phyloP scores from a whole-genome alignment of 2,329 filamentous ascomycete species.

The Colletotrichum higginsianum region DNA sequence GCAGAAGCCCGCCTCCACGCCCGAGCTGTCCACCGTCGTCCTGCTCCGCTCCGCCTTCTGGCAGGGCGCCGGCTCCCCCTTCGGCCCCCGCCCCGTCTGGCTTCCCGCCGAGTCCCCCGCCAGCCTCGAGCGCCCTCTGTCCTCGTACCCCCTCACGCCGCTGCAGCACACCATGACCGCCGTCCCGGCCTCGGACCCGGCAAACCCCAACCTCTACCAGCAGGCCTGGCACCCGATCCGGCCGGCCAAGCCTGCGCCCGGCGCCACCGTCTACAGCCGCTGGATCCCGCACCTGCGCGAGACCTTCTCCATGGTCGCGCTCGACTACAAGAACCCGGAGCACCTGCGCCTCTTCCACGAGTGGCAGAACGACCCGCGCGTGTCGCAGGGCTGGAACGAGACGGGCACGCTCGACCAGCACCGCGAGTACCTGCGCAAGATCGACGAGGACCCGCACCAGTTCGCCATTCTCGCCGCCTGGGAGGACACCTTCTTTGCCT shows the following conservation, averaged over 20 bases:
- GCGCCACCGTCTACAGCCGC: slow-evolving; percentile 81
- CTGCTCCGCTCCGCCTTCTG: slow-evolving; percentile 73
- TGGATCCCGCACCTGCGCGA: slow-evolving; percentile 83
- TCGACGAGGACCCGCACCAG: slow-evolving; percentile 81
- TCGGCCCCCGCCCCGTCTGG: slow-evolving; percentile 76
- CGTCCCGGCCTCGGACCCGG: slow-evolving; percentile 56
- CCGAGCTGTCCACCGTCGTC: slow-evolving; percentile 55
- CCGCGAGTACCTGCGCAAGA: slow-evolving; percentile 76
- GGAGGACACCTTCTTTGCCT: slow-evolving; percentile 79
- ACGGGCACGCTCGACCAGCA: slow-evolving; percentile 83
- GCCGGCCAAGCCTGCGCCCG: slow-evolving; percentile 78
- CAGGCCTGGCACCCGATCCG: slow-evolving; percentile 80
- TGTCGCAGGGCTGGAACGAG: slow-evolving; percentile 85
- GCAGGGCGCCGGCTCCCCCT: slow-evolving; percentile 79
- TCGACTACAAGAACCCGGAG: slow-evolving; percentile 75
- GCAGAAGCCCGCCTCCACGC: slow-evolving; percentile 48
- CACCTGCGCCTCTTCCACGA: slow-evolving; percentile 81
- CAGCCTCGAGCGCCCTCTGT: slow-evolving; percentile 55
- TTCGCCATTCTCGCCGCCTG: slow-evolving; percentile 80
- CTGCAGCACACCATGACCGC: slow-evolving; percentile 62
- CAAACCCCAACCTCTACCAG: slow-evolving; percentile 57
- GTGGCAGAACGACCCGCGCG: slow-evolving; percentile 89
- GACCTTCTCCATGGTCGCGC: slow-evolving; percentile 82
- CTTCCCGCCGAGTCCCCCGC: slow-evolving; percentile 61
- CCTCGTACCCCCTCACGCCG: slow-evolving; percentile 64